Evolutionary conservation across 176 grass and related monocot genomes (phyloP).

Genomic region (Bromus sterilis): DNA sequence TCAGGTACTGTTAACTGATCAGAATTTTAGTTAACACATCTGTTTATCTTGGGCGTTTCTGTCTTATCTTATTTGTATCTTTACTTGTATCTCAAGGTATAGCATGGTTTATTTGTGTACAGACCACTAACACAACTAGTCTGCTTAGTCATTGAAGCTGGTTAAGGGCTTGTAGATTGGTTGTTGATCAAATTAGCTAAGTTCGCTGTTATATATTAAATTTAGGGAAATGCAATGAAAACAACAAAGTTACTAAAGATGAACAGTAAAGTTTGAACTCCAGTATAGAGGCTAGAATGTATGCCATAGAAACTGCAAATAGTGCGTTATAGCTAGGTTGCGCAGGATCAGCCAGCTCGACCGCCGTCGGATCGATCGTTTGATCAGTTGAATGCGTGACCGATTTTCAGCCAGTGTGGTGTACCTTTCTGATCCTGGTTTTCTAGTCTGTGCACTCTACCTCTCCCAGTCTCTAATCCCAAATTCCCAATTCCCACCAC

Average conservation of each 20-base stretch:
- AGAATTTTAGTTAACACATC: neutral
- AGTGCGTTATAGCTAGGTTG: neutral
- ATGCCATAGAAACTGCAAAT: neutral
- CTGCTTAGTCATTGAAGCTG: constrained; percentile 3
- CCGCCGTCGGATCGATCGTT: neutral
- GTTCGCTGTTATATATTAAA: neutral
- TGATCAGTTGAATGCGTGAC: neutral
- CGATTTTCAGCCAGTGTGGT: neutral
- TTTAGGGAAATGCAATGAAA: neutral
- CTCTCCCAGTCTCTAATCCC: neutral
- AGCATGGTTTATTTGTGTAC: neutral
- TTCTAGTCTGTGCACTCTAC: neutral
- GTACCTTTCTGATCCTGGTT: neutral
- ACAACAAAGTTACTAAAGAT: neutral
- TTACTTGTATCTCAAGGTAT: constrained; percentile 3
- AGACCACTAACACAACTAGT: neutral
- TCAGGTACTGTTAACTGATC: constrained; percentile 53
- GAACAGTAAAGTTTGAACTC: neutral
- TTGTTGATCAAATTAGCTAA: neutral
- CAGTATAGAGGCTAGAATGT: neutral
- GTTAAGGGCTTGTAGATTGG: neutral
- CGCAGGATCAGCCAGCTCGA: neutral
- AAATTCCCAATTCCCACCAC: no score
- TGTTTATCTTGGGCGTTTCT: constrained; percentile 1
- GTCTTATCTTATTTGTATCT: neutral